These are phyloP conservation scores for Paspalum notatum DNA, from an alignment of 176 grass and related monocot species.

Conservation along the genomic window DNA sequence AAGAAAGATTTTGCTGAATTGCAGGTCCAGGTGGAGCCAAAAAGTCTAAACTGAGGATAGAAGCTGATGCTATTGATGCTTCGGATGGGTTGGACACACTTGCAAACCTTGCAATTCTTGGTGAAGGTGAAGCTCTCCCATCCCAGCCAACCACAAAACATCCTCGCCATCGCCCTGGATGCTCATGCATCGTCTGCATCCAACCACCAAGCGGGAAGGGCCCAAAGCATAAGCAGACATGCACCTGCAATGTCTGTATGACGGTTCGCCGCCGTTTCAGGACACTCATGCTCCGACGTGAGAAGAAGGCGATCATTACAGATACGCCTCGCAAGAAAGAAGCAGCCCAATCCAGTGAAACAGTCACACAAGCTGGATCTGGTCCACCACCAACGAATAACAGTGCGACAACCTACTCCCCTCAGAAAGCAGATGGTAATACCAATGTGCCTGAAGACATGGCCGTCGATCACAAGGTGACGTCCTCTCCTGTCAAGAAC, in stretches of 20 bases:
- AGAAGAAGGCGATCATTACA: constrained; percentile 47
- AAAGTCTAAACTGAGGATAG: constrained; percentile 62
- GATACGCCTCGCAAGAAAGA: constrained; percentile 51
- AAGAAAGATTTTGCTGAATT: constrained; percentile 27
- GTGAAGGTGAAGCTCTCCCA: constrained; percentile 75
- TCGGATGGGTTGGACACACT: constrained; percentile 88
- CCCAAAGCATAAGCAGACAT: constrained; percentile 92
- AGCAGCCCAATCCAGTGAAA: constrained; percentile 41
- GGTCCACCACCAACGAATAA: not conserved
- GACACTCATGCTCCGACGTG: constrained; percentile 92
- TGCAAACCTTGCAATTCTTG: constrained; percentile 95
- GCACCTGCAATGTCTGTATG: constrained; percentile 95
- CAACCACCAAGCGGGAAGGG: constrained; percentile 99
- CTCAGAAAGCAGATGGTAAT: constrained; percentile 43
- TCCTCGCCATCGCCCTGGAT: constrained; percentile 88
- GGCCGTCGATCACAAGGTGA: constrained; percentile 56
- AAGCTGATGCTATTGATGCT: constrained; percentile 65
- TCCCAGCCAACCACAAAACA: constrained; percentile 87
- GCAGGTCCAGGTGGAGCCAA: constrained; percentile 58
- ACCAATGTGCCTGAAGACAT: constrained; percentile 47
- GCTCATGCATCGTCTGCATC: constrained; percentile 98
- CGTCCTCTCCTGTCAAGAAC: constrained; percentile 88
- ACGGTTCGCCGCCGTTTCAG: constrained; percentile 90
- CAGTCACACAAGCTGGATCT: constrained; percentile 22
- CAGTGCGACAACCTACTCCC: constrained; percentile 11